Conservation (phyloP, 2,329 filamentous ascomycete species). For the Fusarium sp. region DNA sequence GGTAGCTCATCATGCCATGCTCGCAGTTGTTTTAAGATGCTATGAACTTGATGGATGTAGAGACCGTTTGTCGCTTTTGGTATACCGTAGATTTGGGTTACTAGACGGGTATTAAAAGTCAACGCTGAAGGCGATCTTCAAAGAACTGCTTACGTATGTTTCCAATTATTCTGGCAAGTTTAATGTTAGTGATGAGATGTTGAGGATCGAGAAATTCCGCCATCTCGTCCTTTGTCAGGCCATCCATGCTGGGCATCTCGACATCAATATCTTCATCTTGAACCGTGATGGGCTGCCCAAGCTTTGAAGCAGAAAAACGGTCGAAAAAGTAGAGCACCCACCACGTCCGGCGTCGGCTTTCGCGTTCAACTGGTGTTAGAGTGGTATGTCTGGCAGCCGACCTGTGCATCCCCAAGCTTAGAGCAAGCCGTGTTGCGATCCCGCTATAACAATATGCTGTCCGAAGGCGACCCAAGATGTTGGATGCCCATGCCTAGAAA, state of each 20-base stretch:
- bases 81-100: conserved; percentile 51
- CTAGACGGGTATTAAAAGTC: background rate
- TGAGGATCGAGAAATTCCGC: conserved; percentile 51
- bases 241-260: conserved; percentile 51
- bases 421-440: conserved; percentile 56
- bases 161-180: conserved; percentile 51
- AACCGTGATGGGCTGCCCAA: conserved; percentile 51
- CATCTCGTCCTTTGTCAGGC: conserved; percentile 46
- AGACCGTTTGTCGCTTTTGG: conserved; percentile 49
- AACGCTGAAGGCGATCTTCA: accelerated
- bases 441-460: conserved; percentile 54
- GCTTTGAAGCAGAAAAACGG: conserved; percentile 52
- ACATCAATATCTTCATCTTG: conserved; percentile 54
- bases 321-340: conserved; percentile 56
- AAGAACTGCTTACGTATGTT: conserved; percentile 37
- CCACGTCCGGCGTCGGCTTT: conserved; percentile 50
- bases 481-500: conserved; percentile 47
- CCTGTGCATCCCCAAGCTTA: conserved; percentile 61
- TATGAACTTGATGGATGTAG: conserved; percentile 49
- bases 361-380: conserved; percentile 43
- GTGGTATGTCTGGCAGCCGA: conserved; percentile 41
- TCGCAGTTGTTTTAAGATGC: conserved; percentile 49
- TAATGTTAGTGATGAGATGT: conserved; percentile 49
- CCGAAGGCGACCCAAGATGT: conserved; percentile 55
- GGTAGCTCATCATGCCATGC: conserved; percentile 50